Base-by-base conservation (phyloP, 2,329 filamentous ascomycete species). In the Fusarium annulatum region DNA sequence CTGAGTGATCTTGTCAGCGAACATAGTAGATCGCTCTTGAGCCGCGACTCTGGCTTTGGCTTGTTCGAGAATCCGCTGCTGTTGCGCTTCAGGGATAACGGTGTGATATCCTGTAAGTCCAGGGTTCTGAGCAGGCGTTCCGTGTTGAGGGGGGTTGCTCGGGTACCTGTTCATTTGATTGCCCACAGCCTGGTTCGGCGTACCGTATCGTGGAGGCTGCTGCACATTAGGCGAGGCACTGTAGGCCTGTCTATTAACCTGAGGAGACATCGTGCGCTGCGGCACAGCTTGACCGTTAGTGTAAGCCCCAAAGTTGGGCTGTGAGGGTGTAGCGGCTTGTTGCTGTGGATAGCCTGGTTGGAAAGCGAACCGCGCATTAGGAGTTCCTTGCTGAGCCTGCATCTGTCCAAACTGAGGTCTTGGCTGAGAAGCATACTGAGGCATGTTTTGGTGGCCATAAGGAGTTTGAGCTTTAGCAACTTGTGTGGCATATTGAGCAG, bases 391-490 rank as follows among this genome's bases (percentile, higher is more conserved):
- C 64, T 83, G 85, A 30, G 79, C 75, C 67, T 82, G 81, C 72
- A 82, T 85, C 74, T 83, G 83, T 7, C 77, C 76, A 46, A 84
- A 84, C 62, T 85, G 85, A 33, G 84, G 82, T 60, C 87, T 84
- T 68, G 81, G 84, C 70, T 86, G 87, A 46, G 81, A 84, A 38
- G 83, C 83, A 67, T 85, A 88, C 51, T 87, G 83, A 15, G 82
- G 82, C 80, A 87, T 85, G 68, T 82, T 85, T 68, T 87, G 84
- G 64, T 89, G 87, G 16, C 86, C 85, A 64, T 88, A 89, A 0
- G 86, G 84, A 12, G 85, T 85, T 64, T 87, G 86, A 16, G 85
- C 82, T 76, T 90, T 90, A 55, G 84, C 85, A 58, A 88, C 81
- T 73, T 87, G 86, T 12, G 86, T 85, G 9, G 85, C 83, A 71